Evolutionary conservation across 2,329 filamentous ascomycete species (phyloP).

Genomic region (Cytospora piceae): DNA sequence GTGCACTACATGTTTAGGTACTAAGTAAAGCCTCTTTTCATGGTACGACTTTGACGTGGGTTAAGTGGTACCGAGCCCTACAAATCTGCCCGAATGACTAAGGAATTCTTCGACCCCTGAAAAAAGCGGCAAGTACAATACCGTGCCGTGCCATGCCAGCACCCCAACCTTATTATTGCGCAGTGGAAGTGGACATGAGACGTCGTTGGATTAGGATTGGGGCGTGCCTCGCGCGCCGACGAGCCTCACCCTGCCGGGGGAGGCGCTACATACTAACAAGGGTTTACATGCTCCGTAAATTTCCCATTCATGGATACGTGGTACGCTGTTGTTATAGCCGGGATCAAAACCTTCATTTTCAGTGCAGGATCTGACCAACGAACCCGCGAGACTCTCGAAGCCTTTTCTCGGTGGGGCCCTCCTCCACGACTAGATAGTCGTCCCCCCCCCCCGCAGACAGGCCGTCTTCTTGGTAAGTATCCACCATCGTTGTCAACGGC

Average conservation of each 20-base stretch:
- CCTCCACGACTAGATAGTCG: background rate
- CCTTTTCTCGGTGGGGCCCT: background rate
- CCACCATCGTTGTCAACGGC: background rate
- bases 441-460: background rate
- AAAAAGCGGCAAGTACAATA: conserved; percentile 10
- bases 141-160: conserved; percentile 2
- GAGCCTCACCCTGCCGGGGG: conserved; percentile 18
- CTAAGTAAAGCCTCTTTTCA: background rate
- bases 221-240: conserved; percentile 14
- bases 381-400: background rate
- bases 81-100: background rate
- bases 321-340: background rate
- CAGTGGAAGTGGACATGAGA: conserved; percentile 12
- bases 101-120: background rate
- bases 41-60: background rate
- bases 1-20: too few species aligned
- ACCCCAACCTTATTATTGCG: conserved; percentile 12
- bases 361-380: background rate
- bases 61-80: background rate
- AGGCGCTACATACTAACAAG: background rate
- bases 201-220: conserved; percentile 24
- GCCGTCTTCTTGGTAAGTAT: background rate
- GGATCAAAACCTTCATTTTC: background rate
- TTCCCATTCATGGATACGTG: background rate
- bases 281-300: background rate